Conservation (phyloP, 163 green algal genomes). For the Scenedesmus sp. region DNA sequence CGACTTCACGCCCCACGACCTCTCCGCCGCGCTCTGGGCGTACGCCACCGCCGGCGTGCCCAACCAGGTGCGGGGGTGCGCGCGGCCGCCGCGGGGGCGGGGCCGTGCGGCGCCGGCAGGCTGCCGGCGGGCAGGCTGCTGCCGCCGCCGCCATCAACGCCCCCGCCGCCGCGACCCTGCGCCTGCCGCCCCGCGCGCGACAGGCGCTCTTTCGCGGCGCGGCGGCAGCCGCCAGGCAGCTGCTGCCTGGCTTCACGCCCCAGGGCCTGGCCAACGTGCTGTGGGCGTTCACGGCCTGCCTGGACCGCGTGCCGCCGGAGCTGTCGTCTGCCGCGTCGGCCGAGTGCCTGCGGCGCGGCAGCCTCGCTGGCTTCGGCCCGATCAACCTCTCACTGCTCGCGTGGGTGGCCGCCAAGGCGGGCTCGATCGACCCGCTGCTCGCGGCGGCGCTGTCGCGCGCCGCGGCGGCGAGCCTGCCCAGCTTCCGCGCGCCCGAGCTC, state of each 20-base stretch:
- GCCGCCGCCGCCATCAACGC: conserved; percentile 6
- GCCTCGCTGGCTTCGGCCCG: conserved; percentile 12
- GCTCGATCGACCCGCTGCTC: neutral
- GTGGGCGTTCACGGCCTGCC: conserved; percentile 1
- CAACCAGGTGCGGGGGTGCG: conserved; percentile 16
- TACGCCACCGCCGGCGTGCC: conserved; percentile 24
- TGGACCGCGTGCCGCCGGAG: neutral
- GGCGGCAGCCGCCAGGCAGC: neutral
- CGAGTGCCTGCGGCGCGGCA: conserved; percentile 20
- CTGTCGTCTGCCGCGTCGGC: neutral
- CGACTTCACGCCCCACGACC: conserved; percentile 25
- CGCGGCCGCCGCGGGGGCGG: too few species aligned
- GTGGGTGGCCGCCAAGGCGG: neutral
- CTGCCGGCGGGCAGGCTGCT: neutral
- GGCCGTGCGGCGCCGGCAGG: too few species aligned
- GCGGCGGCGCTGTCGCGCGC: neutral
- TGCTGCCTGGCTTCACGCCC: conserved; percentile 22
- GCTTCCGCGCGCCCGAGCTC: neutral
- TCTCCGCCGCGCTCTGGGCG: conserved; percentile 10
- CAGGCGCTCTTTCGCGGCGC: conserved; percentile 18
- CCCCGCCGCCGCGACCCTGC: too few species aligned
- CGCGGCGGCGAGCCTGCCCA: neutral
- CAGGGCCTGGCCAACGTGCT: conserved; percentile 27
- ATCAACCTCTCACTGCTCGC: conserved; percentile 29
- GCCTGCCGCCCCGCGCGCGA: too few species aligned